Conservation (phyloP, 495 filamentous ascomycete species). For the Bathelium albidoporum region DNA sequence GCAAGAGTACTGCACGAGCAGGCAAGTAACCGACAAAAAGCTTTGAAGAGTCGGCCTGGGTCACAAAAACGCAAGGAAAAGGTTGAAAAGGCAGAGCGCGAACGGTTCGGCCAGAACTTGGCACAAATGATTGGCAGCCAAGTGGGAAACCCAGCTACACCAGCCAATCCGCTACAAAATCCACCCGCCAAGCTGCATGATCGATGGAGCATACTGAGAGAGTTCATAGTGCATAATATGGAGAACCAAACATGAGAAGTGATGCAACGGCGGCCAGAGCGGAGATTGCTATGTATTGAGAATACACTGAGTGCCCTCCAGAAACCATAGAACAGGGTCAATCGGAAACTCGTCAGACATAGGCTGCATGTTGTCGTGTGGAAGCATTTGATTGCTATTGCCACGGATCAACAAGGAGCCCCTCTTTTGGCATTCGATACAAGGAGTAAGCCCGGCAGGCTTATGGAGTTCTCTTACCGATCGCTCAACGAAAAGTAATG, state of each 20-base stretch:
- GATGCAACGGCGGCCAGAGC: neutral
- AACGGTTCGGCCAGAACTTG: constrained; percentile 72
- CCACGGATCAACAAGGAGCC: too few species aligned
- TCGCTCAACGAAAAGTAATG: too few species aligned
- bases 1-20: neutral
- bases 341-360: too few species aligned
- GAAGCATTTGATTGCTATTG: too few species aligned
- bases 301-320: too few species aligned
- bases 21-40: constrained; percentile 32
- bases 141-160: neutral
- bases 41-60: constrained; percentile 60
- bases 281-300: neutral
- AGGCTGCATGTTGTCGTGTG: too few species aligned
- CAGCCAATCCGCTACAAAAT: neutral
- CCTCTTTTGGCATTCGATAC: too few species aligned
- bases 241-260: constrained; percentile 20
- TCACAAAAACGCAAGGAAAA: constrained; percentile 74
- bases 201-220: constrained; percentile 25
- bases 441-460: too few species aligned
- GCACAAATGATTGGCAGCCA: constrained; percentile 40
- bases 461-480: too few species aligned
- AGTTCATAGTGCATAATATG: constrained; percentile 27
- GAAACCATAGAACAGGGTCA: too few species aligned
- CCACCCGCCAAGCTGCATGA: neutral
- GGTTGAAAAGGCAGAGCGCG: constrained; percentile 63